A percentile compares a stretch with the other conserved stretches of the same genome.
These are phyloP conservation scores for Puccinia horiana DNA, from an alignment of 1,284 basidiomycete genomes.

Conservation along the genomic window DNA sequence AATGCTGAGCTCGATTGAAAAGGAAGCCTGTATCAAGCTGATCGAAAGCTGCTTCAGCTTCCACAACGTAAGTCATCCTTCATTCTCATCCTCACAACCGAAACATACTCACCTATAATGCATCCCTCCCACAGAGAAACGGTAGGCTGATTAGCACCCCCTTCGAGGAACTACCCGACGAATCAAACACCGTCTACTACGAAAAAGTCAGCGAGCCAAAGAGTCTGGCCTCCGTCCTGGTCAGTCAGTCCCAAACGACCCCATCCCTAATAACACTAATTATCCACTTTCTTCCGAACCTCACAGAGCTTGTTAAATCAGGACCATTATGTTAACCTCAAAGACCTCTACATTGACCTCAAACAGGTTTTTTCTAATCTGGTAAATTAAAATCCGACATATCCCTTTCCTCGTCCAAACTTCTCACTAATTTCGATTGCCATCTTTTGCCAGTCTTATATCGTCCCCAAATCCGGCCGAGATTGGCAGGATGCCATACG, in stretches of 20 bases:
- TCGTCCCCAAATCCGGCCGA: background rate
- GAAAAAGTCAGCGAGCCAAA: conserved; percentile 13
- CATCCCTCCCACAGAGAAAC: conserved; percentile 1
- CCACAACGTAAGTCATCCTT: conserved; percentile 15
- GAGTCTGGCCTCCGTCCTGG: background rate
- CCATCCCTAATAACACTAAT: background rate
- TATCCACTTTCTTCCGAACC: background rate
- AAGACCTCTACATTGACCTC: conserved; percentile 20
- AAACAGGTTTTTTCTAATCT: conserved; percentile 26
- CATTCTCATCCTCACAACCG: background rate
- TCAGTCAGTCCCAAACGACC: background rate
- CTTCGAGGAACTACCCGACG: background rate
- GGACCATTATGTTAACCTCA: conserved; percentile 1
- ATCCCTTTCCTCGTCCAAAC: background rate
- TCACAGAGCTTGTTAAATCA: background rate
- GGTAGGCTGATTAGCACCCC: conserved; percentile 23
- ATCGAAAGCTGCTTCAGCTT: conserved; percentile 19
- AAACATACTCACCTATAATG: background rate
- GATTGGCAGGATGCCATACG: conserved; percentile 29
- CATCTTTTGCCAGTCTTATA: background rate
- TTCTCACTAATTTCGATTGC: background rate
- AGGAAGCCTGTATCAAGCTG: conserved; percentile 12
- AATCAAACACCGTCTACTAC: background rate
- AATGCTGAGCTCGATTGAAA: conserved; percentile 10
- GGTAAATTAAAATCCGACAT: background rate